Conservation (phyloP, 139 green algal species). For the Chlorella sp. region DNA sequence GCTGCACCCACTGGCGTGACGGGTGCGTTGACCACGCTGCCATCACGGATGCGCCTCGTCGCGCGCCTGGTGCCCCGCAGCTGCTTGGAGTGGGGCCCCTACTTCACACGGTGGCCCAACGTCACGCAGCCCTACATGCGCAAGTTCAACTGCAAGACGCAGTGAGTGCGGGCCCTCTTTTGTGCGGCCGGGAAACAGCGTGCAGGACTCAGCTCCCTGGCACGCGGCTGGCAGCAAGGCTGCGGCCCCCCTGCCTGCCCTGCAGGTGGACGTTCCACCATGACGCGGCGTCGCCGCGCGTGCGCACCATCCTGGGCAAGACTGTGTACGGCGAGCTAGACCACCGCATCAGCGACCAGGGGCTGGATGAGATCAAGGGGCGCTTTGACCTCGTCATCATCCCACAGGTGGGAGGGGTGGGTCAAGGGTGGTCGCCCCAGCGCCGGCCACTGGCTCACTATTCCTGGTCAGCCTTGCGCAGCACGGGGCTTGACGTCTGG, state of each 20-base stretch:
- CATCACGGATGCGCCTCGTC: too few relatives aligned
- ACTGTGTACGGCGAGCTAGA: not conserved
- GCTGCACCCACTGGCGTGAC: too few relatives aligned
- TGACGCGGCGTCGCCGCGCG: not conserved
- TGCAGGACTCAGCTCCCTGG: too few relatives aligned
- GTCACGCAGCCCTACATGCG: slow-evolving; percentile 8
- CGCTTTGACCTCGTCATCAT: slow-evolving; percentile 6
- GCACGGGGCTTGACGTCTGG: too few relatives aligned
- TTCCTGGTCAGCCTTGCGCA: too few relatives aligned
- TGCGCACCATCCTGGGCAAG: not conserved
- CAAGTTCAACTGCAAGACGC: slow-evolving; percentile 1
- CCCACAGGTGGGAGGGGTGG: slow-evolving; percentile 1
- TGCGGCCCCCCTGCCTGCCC: not conserved
- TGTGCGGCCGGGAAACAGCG: too few relatives aligned
- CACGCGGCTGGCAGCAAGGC: too few relatives aligned
- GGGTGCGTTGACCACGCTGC: too few relatives aligned
- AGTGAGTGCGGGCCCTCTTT: too few relatives aligned
- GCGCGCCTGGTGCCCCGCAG: too few relatives aligned
- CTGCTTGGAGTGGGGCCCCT: slow-evolving; percentile 9
- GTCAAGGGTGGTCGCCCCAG: too few relatives aligned
- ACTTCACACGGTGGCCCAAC: slow-evolving; percentile 1
- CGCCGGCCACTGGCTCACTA: too few relatives aligned
- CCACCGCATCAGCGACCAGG: not conserved
- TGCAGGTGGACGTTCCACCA: not conserved
- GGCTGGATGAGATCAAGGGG: not conserved